Evolutionary conservation across 257 asterid species (phyloP).

Genomic region (Forsythia viridissima): DNA sequence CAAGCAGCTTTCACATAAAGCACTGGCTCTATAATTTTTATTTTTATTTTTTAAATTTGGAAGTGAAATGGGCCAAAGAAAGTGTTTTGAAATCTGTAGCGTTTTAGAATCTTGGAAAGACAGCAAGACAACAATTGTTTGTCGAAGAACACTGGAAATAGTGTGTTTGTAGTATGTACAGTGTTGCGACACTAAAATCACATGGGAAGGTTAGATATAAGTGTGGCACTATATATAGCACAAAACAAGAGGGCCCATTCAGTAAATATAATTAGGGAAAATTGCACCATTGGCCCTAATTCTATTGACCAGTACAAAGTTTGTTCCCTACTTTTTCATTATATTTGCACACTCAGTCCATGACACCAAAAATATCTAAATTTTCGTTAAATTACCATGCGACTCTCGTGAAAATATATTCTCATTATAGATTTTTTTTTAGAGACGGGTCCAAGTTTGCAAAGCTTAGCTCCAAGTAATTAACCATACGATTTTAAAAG

Average conservation of each 20-base stretch:
- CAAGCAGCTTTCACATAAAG: neutral
- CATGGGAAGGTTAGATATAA: neutral
- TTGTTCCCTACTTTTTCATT: too few relatives aligned
- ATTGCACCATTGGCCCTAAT: neutral
- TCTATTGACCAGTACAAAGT: too few relatives aligned
- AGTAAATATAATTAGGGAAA: neutral
- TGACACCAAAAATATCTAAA: too few relatives aligned
- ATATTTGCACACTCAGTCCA: too few relatives aligned
- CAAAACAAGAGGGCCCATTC: neutral
- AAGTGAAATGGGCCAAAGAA: neutral
- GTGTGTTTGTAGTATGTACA: neutral
- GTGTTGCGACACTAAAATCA: neutral
- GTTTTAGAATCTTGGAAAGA: conserved; percentile 32
- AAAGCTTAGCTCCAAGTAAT: too few relatives aligned
- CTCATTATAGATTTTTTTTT: too few relatives aligned
- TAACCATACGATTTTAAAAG: too few relatives aligned
- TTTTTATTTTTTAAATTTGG: neutral
- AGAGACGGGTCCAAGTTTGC: too few relatives aligned
- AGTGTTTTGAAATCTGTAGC: conserved; percentile 13
- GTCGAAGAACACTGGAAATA: neutral
- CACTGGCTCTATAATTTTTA: neutral
- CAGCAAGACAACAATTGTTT: neutral
- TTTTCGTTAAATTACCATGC: too few relatives aligned
- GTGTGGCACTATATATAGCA: neutral
- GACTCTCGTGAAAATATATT: too few relatives aligned